These are phyloP conservation scores for Serendipita sp. DNA, from an alignment of 768 basidiomycete genomes.

Conservation along the genomic window DNA sequence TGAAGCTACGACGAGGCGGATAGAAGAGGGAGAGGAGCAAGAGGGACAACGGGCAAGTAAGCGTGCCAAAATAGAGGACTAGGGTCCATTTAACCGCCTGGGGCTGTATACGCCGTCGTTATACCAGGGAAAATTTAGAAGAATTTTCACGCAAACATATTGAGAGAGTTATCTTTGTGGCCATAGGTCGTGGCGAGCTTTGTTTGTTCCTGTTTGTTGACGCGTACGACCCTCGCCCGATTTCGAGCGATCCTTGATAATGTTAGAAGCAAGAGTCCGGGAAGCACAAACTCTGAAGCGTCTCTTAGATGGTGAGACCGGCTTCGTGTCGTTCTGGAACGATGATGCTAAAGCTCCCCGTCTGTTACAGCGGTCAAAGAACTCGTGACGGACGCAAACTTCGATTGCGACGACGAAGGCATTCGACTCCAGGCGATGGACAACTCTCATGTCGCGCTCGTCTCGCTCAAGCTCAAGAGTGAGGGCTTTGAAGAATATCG, in stretches of 20 bases:
- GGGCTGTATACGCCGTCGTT: too few species aligned
- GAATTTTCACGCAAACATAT: too few species aligned
- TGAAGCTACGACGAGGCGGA: too few species aligned
- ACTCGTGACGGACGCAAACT: constrained; percentile 93
- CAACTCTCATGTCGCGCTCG: constrained; percentile 97
- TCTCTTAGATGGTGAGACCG: constrained; percentile 66
- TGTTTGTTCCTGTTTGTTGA: too few species aligned
- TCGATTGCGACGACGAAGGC: constrained; percentile 91
- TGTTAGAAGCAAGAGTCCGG: constrained; percentile 83
- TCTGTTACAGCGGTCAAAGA: constrained; percentile 73
- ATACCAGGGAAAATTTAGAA: too few species aligned
- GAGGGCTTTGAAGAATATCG: constrained; percentile 75
- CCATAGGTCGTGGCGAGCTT: too few species aligned
- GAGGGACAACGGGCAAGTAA: too few species aligned
- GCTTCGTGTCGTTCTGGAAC: background rate
- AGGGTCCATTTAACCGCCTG: too few species aligned
- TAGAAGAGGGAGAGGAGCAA: too few species aligned
- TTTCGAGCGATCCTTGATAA: constrained; percentile 16
- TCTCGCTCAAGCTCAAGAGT: constrained; percentile 65
- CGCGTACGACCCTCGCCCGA: too few species aligned
- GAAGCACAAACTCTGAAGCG: constrained; percentile 85
- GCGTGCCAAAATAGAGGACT: too few species aligned
- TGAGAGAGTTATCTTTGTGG: too few species aligned
- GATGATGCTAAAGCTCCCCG: background rate
- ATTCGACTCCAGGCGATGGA: constrained; percentile 97